Base-by-base conservation (phyloP, 2,329 filamentous ascomycete genomes). In the Fusarium sulawesiense region DNA sequence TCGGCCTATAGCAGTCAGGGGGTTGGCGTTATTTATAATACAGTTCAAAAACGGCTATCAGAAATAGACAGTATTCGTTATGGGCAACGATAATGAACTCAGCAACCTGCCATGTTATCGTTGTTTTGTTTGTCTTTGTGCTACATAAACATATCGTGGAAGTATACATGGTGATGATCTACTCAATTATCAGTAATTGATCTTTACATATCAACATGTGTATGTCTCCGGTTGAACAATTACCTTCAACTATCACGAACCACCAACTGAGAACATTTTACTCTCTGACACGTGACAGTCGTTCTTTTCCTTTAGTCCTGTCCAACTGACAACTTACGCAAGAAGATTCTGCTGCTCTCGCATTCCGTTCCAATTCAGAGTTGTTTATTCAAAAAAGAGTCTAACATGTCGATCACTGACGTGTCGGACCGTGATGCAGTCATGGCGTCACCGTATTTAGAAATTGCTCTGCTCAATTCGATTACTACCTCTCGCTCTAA, bases 351-450 rank as follows among this genome's bases (percentile, higher is more conserved):
- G 30, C 30, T 62, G n/a, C 47, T 29, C 37, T 56, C 40, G 32
- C 50, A 55, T 66, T 71, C 68, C 69, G 58, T 63, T 56, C 51
- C 37, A 55, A 27, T 32, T 20, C 14, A 53, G 27, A 65, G 29
- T 23, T 34, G 53, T 21, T 42, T 51, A 34, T 46, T 47, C 30
- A 32, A 42, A 56, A 68, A 34, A 20, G 41, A 45, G 41, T 46
- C 32, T 23, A 46, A 42, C 13, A 48, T 50, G 63, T 54, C 57
- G 47, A 69, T 53, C 34, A 60, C 57, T 61, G 45, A 60, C 55
- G 46, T 47, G 29, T 46, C 41, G 40, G 57, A 65, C 42, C 68
- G 62, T 41, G 40, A 68, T 68, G 37, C 48, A 71, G 59, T 56
- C 57, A 63, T 60, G 30, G 56, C 58, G 53, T 64, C 56, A 58